phyloP scores from a whole-genome alignment of 257 asterid species.

The Capsicum baccatum region DNA sequence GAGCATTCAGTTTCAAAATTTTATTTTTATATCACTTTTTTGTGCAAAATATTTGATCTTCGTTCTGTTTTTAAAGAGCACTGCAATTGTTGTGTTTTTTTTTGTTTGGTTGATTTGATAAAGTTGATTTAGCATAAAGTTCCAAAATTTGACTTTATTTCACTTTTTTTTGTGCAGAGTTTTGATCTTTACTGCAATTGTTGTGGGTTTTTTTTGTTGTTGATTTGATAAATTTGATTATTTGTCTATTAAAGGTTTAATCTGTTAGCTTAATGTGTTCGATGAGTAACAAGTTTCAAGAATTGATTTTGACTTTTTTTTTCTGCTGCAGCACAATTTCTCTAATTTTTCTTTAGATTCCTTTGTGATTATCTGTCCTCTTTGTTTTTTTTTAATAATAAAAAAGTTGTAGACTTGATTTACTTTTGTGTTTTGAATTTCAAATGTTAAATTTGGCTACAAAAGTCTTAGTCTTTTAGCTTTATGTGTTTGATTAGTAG shows the following conservation, averaged over 20 bases:
- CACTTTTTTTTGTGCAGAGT: neutral
- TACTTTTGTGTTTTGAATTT: neutral
- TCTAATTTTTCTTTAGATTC: no score
- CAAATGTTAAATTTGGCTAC: neutral
- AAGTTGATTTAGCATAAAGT: neutral
- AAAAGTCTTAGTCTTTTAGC: neutral
- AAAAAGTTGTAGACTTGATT: neutral
- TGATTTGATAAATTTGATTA: no score
- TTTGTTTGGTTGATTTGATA: neutral
- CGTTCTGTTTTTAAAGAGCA: no score
- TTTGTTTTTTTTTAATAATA: neutral
- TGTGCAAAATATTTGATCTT: no score
- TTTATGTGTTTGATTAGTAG: neutral
- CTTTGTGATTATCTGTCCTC: no score
- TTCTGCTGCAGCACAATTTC: no score
- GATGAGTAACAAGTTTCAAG: no score
- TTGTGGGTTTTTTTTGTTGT: no score
- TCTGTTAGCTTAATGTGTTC: no score
- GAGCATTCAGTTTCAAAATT: neutral
- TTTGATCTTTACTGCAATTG: neutral
- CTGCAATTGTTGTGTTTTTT: neutral
- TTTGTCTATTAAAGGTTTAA: neutral
- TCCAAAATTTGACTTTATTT: neutral
- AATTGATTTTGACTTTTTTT: neutral
- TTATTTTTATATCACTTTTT: slow-evolving; percentile 5